Evolutionary conservation across 768 basidiomycete genomes (phyloP), one percentile per base, ranked within the genome.

Genomic region (Antrodiella citrinella): DNA sequence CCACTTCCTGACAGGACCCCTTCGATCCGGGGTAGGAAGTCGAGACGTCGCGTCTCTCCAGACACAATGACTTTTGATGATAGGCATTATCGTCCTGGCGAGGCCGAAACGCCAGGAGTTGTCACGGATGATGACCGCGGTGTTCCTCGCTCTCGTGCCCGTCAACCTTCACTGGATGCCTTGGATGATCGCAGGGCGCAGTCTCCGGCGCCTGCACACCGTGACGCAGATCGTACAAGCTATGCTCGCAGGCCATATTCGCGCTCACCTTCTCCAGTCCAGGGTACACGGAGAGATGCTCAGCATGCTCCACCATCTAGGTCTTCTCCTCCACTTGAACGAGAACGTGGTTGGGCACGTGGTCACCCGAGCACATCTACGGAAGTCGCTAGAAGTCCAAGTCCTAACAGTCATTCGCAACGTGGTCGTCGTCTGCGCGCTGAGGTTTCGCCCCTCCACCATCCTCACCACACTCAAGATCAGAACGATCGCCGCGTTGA

Each of bases 51-150:
- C 51, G 15, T 51, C 51, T 55, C 56, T 13, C 50, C 55, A 15
- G 51, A 44, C 18, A 57, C 51, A 19, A 70, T 83, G 49, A 73
- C 78, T 15, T 80, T 75, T 49, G 69, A 75, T 50, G 84, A 84
- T 61, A 76, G 84, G 23, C 80, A 84, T 62, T 85, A 86, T 62
- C 77, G 81, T 44, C 81, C 82, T 26, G 70, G 62, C 19, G 70
- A 57, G 11, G 45, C 23, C 1, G 9, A 55, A 10, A 13, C 19
- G 11, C 43, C 13, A 25, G 47, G 23, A 46, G 59, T 57, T 35
- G 30, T 45, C 43, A 54, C 57, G 23, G 53, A 50, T 38, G 52
- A 49, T 19, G n/a, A n/a, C n/a, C 54, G 49, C 39, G 44, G 45
- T 18, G 39, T 47, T 13, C 45, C 53, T 24, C 45, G 47, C 46